Percentiles rank a stretch among this genome's conserved stretches.
phyloP scores from a whole-genome alignment of 176 grass and related monocot species.

The Triticum dicoccoides region DNA sequence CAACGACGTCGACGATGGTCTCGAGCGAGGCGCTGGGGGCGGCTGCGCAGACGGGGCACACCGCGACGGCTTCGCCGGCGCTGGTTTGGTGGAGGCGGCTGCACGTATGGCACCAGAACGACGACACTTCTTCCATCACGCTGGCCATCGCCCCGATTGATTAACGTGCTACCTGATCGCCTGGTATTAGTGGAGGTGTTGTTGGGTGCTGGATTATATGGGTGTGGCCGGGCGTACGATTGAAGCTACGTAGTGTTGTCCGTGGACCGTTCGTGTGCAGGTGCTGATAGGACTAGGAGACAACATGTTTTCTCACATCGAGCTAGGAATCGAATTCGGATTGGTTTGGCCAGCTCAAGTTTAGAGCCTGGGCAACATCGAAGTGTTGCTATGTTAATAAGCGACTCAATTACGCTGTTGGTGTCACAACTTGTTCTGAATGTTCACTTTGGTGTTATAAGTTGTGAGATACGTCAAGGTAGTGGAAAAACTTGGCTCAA shows the following conservation, averaged over 20 bases:
- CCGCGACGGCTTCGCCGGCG: neutral
- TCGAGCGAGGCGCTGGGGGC: neutral
- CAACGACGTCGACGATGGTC: constrained; percentile 6
- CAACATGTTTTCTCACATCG: no score
- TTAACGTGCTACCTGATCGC: neutral
- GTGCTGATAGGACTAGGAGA: neutral
- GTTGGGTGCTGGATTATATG: neutral
- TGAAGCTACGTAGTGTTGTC: neutral
- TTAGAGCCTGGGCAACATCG: no score
- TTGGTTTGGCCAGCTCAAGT: neutral
- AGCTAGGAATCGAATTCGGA: neutral
- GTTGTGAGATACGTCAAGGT: no score
- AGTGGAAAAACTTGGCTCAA: no score
- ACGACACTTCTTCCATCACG: neutral
- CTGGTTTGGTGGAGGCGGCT: neutral
- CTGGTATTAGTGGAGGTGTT: neutral
- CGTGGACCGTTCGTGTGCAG: neutral
- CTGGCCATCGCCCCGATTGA: no score
- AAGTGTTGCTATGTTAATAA: no score
- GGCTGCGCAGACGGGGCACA: neutral
- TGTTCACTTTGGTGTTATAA: no score
- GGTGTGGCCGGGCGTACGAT: neutral
- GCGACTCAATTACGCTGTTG: no score
- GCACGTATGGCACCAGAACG: constrained; percentile 20
- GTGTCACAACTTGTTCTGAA: no score